Base-by-base conservation (phyloP, 331 rosid genomes). In the Malus hybrid region DNA sequence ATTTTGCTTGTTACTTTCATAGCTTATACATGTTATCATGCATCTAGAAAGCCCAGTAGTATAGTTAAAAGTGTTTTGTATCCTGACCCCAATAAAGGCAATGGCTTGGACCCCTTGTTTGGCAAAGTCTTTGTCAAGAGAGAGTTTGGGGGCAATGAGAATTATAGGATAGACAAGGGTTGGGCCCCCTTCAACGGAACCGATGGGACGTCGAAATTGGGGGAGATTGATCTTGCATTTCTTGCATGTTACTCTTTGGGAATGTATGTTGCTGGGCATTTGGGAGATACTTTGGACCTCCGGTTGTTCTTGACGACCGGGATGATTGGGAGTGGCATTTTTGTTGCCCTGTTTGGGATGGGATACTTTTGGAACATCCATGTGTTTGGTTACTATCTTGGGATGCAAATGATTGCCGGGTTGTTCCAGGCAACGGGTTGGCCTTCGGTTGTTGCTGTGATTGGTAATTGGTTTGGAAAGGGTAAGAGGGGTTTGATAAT, bases 391-490 rank as follows among this genome's bases (percentile, higher is more conserved):
- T 90, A 81, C 57, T 89, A 75, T 57, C 87, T 90, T 0, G 39
- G 54, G 1, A 88, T 89, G 93, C 98, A 90, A 55, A 90, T 90
- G 96, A 56, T 84, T 12, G 96, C 96, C 1, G 95, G 96, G 10
- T 65, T 93, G 80, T 90, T 93, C 67, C 95, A 93, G 46, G 94
- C 98, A 1, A 93, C 98, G 0, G 95, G 98, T 4, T 93, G 98
- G 96, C 98, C 96, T 71, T 88, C 87, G 4, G 98, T 93, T 44
- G 96, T 93, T 11, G 98, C 96, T 10, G 98, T 93, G 31, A 80
- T 93, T 31, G 96, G 98, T 1, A 89, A 89, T 66, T 93, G 98
- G 98, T 93, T 93, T 73, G 98, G 95, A 39, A 93, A 89, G 57
- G 72, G 93, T 50, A 93, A 87, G 82, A 84, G 95, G 36, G 94